Evolutionary conservation across 78 protist genomes (phyloP), one percentile per base, ranked within the genome.

Genomic region (Cavenderia fasciculata): DNA sequence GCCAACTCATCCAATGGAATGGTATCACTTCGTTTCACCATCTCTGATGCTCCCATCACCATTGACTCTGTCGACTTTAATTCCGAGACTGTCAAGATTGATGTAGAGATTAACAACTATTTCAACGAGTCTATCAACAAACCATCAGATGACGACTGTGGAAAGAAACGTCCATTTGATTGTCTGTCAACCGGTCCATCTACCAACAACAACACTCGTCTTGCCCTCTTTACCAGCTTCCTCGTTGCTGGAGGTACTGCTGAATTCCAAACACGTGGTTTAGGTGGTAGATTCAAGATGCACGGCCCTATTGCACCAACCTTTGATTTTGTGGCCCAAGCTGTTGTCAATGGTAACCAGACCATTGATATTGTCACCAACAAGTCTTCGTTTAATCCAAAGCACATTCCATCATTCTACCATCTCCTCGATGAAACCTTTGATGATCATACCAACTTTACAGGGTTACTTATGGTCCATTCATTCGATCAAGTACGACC

Each of bases 111-210:
- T 43, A 49, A 51, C 44, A 49, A 57, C 16, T 79, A 79, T n/a
- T 79, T 44, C 40, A 76, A 69, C 29, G n/a, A 43, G 1, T 14
- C 40, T 23, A 66, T 59, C 27, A 40, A 43, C 59, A 76, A 76
- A 23, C 10, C 12, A 49, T 8, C 51, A 25, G n/a, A 3, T 4
- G 33, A 21, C 18, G 47, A 18, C 54, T 49, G 21, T 47, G 23
- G 21, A 33, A 46, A 25, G 38, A 57, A 36, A 8, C n/a, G 8
- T 10, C 5, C 0, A 0, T 33, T 77, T 49, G 3, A 16, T 5
- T 79, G 88, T 79, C 34, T 4, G 4, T 63, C 88, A 40, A 79
- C 88, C 41, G 88, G 88, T 79, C 59, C 88, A 66, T 79, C 88
- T 5, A 7, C 57, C 3, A 52, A 79, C 25, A 0, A 74, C 2